Percentiles rank a stretch among this genome's conserved stretches.
These are phyloP conservation scores for Hypoxylon lenormandii DNA, from an alignment of 495 filamentous ascomycete species.

Conservation along the genomic window DNA sequence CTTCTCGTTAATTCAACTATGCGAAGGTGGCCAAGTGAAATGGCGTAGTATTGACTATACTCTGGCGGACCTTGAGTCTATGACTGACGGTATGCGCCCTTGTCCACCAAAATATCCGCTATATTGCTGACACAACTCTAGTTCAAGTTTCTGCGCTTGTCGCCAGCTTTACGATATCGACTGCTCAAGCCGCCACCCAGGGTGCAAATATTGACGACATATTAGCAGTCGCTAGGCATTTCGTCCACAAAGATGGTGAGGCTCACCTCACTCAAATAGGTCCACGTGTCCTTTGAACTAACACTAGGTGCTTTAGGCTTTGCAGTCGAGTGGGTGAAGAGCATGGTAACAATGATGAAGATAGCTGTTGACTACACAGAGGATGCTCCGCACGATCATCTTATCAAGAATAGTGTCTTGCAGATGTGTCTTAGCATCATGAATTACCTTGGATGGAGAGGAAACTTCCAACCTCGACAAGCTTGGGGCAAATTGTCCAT, in stretches of 20 bases:
- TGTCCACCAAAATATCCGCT: neutral
- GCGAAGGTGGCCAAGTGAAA: conserved; percentile 72
- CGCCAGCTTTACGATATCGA: conserved; percentile 70
- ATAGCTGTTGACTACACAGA: conserved; percentile 76
- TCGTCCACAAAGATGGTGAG: conserved; percentile 55
- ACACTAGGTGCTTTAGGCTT: conserved; percentile 59
- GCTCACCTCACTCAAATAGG: neutral
- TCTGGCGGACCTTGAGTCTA: conserved; percentile 53
- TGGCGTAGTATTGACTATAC: conserved; percentile 72
- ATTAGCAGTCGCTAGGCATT: conserved; percentile 71
- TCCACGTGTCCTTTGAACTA: conserved; percentile 51
- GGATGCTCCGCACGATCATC: conserved; percentile 74
- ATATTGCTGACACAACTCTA: conserved; percentile 38
- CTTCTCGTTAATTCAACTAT: conserved; percentile 72
- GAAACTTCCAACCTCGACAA: conserved; percentile 67
- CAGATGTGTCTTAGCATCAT: conserved; percentile 77
- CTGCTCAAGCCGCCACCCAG: conserved; percentile 53
- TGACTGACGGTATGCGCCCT: conserved; percentile 57
- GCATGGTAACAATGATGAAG: conserved; percentile 74
- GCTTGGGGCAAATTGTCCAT: conserved; percentile 78
- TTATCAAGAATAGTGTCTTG: conserved; percentile 75
- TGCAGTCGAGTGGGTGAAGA: conserved; percentile 65
- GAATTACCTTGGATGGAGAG: conserved; percentile 73
- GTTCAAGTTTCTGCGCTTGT: conserved; percentile 67
- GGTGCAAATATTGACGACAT: conserved; percentile 76